phyloP scores from a whole-genome alignment of 2,329 filamentous ascomycete genomes.

The Claviceps purpurea region DNA sequence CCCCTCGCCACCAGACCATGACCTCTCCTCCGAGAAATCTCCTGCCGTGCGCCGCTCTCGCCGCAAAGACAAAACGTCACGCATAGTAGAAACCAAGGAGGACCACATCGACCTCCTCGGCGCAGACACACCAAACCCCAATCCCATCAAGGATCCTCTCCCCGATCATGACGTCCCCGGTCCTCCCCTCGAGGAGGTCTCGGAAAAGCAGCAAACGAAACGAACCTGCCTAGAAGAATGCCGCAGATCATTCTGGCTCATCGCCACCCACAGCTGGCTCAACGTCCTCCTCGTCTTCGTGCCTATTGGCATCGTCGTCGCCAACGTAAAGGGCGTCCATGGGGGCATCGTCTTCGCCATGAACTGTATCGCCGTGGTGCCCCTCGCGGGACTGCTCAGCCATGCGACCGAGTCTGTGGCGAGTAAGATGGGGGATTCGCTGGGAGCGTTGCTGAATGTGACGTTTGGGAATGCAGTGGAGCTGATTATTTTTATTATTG shows the following conservation, averaged over 20 bases:
- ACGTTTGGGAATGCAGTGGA: constrained; percentile 72
- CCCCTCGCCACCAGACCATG: constrained; percentile 5
- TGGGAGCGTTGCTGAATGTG: constrained; percentile 61
- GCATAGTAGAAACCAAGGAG: constrained; percentile 34
- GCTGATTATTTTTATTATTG: constrained; percentile 52
- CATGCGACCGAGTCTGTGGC: constrained; percentile 67
- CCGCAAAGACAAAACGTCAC: constrained; percentile 1
- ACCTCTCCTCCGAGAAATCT: constrained; percentile 3
- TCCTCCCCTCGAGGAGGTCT: constrained; percentile 6
- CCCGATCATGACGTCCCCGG: constrained; percentile 1
- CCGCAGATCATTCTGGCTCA: constrained; percentile 36
- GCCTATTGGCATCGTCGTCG: constrained; percentile 58
- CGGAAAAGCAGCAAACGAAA: constrained; percentile 17
- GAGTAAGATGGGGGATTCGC: constrained; percentile 55
- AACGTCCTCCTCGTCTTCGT: constrained; percentile 69
- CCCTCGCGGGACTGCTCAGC: constrained; percentile 57
- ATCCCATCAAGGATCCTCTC: constrained; percentile 14
- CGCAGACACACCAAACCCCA: constrained; percentile 14
- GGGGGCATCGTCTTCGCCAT: constrained; percentile 56
- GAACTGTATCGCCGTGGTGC: constrained; percentile 65
- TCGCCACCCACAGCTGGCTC: constrained; percentile 61
- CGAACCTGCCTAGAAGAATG: constrained; percentile 34
- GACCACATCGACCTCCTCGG: constrained; percentile 3
- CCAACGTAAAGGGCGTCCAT: constrained; percentile 37
- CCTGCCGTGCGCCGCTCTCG: background rate